Evolutionary conservation across 2,329 filamentous ascomycete species (phyloP).

Genomic region (Neopestalotiopsis sp.): DNA sequence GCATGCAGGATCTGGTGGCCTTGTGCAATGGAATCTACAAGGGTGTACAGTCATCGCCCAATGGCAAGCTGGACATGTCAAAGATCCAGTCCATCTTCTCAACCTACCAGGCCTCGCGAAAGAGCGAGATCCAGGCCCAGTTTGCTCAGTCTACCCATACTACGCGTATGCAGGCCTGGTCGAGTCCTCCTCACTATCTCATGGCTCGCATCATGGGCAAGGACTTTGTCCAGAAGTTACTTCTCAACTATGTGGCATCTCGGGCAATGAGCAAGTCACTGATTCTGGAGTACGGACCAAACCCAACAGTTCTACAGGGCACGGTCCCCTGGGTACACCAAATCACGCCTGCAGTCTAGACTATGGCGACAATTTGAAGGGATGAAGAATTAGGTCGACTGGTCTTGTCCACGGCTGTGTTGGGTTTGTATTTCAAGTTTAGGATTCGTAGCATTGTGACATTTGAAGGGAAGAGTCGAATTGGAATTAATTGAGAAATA

Average conservation of each 20-base stretch:
- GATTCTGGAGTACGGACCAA: not conserved
- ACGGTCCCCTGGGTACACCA: not conserved
- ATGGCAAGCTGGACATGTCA: not conserved
- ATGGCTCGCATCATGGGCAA: not conserved
- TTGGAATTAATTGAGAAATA: too few relatives aligned
- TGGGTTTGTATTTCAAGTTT: too few relatives aligned
- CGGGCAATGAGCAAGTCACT: not conserved
- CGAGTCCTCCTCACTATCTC: not conserved
- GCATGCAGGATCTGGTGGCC: constrained; percentile 16
- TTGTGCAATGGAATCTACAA: not conserved
- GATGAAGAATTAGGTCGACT: too few relatives aligned
- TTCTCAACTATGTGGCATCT: not conserved
- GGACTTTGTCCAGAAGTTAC: not conserved
- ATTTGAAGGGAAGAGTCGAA: too few relatives aligned
- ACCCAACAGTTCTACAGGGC: not conserved
- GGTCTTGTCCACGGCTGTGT: too few relatives aligned
- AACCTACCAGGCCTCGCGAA: not conserved
- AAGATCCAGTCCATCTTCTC: not conserved
- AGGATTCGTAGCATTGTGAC: too few relatives aligned
- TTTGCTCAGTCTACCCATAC: not conserved
- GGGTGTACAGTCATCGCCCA: not conserved
- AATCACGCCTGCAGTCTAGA: not conserved
- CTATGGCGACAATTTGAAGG: too few relatives aligned
- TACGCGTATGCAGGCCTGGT: not conserved
- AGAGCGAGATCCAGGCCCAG: not conserved